Percentiles rank a stretch among this genome's conserved stretches.
Evolutionary conservation across 495 filamentous ascomycete species (phyloP).

Genomic region (Hypoxylon fuscum): DNA sequence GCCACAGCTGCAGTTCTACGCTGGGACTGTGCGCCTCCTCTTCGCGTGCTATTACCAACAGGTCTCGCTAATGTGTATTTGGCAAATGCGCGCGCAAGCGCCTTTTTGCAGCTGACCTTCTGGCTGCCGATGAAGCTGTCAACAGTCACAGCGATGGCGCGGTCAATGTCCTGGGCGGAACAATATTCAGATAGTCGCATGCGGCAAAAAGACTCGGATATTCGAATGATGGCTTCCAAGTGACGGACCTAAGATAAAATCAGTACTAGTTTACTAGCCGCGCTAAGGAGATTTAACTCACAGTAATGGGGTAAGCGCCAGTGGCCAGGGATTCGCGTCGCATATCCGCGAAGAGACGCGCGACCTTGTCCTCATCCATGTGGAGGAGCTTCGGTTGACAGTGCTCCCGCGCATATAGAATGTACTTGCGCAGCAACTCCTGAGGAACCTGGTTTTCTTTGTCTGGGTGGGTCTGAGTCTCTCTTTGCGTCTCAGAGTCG

Average conservation of each 20-base stretch:
- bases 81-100: constrained; percentile 92
- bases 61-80: constrained; percentile 78
- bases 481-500: constrained; percentile 53
- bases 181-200: constrained; percentile 97
- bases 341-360: constrained; percentile 96
- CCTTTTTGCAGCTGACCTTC: constrained; percentile 98
- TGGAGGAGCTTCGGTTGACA: constrained; percentile 94
- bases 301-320: constrained; percentile 97
- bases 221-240: constrained; percentile 96
- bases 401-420: constrained; percentile 91
- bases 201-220: constrained; percentile 89
- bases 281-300: constrained; percentile 56
- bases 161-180: constrained; percentile 87
- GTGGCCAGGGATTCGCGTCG: constrained; percentile 89
- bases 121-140: constrained; percentile 96
- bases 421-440: constrained; percentile 94
- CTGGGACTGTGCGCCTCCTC: constrained; percentile 29
- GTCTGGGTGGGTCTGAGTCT: constrained; percentile 61
- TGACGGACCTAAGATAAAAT: constrained; percentile 82
- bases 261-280: constrained; percentile 26
- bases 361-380: constrained; percentile 98
- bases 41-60: constrained; percentile 28
- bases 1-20: constrained; percentile 32
- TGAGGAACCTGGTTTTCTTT: constrained; percentile 87
- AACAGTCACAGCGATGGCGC: constrained; percentile 95